These are phyloP conservation scores for Neospora caninum DNA, from an alignment of 169 alveolate species.

Conservation along the genomic window DNA sequence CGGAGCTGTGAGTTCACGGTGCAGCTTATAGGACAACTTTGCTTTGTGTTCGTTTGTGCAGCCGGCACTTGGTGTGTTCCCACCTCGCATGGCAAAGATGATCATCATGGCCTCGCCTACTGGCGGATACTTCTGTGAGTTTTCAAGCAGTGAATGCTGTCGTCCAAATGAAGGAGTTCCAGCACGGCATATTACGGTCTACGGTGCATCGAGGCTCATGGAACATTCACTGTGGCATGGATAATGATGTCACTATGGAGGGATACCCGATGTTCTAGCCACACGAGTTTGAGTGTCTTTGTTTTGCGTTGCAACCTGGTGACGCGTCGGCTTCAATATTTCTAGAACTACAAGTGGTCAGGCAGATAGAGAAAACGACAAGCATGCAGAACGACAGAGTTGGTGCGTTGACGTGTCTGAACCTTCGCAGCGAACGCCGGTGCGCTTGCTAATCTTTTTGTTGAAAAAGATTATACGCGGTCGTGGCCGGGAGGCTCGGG, in stretches of 20 bases:
- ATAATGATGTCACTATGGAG: no score
- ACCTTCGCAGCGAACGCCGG: not conserved
- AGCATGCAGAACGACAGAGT: no score
- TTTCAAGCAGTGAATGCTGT: not conserved
- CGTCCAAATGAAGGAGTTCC: not conserved
- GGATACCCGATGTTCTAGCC: not conserved
- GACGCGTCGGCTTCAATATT: no score
- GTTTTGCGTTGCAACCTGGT: not conserved
- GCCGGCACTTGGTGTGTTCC: conserved; percentile 39
- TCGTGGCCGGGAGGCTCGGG: conserved; percentile 48
- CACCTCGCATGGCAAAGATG: conserved; percentile 44
- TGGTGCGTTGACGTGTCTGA: not conserved
- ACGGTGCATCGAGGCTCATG: no score
- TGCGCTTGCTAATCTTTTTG: not conserved
- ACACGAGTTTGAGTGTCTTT: not conserved
- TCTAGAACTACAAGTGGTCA: no score
- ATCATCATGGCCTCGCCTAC: conserved; percentile 23
- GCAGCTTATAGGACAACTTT: not conserved
- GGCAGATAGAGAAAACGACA: no score
- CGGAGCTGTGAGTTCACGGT: not conserved
- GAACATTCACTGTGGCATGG: no score
- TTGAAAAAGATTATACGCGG: not conserved
- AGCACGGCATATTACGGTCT: no score
- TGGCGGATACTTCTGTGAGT: conserved; percentile 35
- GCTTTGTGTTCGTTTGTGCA: not conserved